A percentile compares a stretch with the other conserved stretches of the same genome.
Evolutionary conservation across 805 yeast genomes (phyloP).

Genomic region (Barnettozyma sp.): DNA sequence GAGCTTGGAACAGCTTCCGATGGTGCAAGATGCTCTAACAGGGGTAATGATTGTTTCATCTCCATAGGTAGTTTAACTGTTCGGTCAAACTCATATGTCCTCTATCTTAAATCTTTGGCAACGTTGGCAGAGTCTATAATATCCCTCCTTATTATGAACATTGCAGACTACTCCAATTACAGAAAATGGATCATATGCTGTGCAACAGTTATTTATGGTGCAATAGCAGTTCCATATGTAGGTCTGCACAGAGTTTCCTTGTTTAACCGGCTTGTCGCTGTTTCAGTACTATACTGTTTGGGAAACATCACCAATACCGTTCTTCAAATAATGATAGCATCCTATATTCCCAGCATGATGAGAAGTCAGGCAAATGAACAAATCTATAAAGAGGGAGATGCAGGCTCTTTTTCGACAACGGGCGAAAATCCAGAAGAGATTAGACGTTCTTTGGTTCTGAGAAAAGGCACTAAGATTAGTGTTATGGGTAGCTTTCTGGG

Average conservation of each 20-base stretch:
- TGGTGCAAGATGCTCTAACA: conserved; percentile 23
- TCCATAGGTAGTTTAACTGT: conserved; percentile 30
- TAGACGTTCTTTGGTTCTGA: conserved; percentile 24
- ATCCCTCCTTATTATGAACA: conserved; percentile 31
- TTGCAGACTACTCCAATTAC: conserved; percentile 35
- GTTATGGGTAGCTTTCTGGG: conserved; percentile 32
- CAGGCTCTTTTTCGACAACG: background rate
- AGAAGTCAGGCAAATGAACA: conserved; percentile 22
- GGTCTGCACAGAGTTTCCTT: conserved; percentile 21
- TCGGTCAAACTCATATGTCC: conserved; percentile 31
- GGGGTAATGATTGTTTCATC: conserved; percentile 35
- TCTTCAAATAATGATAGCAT: conserved; percentile 33
- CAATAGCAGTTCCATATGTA: conserved; percentile 32
- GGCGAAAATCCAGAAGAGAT: conserved; percentile 20
- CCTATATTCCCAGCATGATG: conserved; percentile 37
- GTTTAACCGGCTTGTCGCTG: conserved; percentile 21
- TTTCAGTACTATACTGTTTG: conserved; percentile 29
- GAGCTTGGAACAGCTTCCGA: conserved; percentile 25
- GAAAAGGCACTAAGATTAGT: conserved; percentile 31
- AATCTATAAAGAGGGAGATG: conserved; percentile 11
- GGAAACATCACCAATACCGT: conserved; percentile 26
- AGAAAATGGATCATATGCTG: conserved; percentile 30
- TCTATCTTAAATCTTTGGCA: conserved; percentile 32
- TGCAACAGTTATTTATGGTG: conserved; percentile 29
- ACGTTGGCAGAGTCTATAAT: conserved; percentile 35